Base-by-base conservation (phyloP, 768 basidiomycete genomes). In the Infundibulicybe gibba region DNA sequence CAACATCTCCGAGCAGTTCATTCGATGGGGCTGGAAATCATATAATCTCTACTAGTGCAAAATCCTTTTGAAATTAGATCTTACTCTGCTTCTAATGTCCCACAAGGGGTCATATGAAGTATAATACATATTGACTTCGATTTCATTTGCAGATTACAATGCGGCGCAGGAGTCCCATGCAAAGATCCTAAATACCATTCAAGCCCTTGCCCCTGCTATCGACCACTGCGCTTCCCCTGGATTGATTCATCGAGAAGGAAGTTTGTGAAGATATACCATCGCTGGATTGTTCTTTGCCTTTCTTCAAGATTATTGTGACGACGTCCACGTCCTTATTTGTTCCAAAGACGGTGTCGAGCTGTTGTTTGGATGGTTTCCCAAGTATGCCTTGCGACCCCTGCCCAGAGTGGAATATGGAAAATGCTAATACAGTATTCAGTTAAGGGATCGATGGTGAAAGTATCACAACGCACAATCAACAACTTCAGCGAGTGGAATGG, bases 351-450 rank as follows among this genome's bases (percentile, higher is more conserved):
- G 66, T 85, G 37, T 91, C 88, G 47, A 94, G 80, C 57, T 90
- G 83, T 61, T 94, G 92, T 41, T 86, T 81, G n/a, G 90, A 92
- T 10, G 88, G 74, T 44, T 74, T 71, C 20, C 82, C 79, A 32
- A 90, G 76, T 44, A 81, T 62, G n/a, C 90, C 92, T 65, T 93
- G 90, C 4, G 76, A 64, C 11, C 90, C 91, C 62, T 90, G 88
- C 17, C 65, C 64, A 15, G 89, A 85, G 60, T 76, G 69, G 64
- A 85, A 86, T 47, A 94, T 70, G 32, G 74, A 57, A 70, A 87
- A 93, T 3, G 87, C 89, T 90, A 52, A 4, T n/a, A 2, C 8
- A 31, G 15, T 32, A 33, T 32, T 6, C 53, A 31, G 47, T 42
- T 41, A 17, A 45, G 17, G 2, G 15, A 35, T 39, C 21, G 17